phyloP scores from a whole-genome alignment of 805 yeast genomes.

The Ogataea pignaliae region DNA sequence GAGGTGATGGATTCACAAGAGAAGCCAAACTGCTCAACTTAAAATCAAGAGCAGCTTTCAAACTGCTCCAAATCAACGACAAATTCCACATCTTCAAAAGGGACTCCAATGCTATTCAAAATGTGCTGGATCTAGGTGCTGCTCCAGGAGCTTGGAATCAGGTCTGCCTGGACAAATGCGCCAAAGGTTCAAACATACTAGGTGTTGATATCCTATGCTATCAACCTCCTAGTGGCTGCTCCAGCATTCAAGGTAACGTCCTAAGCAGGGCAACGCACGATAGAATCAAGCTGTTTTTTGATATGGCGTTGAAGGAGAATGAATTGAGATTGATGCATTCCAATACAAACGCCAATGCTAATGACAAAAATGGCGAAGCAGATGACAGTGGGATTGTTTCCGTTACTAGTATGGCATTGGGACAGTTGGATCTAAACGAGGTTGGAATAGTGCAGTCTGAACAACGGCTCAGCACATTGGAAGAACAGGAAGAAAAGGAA shows the following conservation, averaged over 20 bases:
- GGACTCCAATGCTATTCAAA: constrained; percentile 4
- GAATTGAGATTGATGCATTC: too few relatives aligned
- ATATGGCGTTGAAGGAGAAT: constrained; percentile 27
- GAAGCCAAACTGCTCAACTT: constrained; percentile 61
- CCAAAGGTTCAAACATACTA: constrained; percentile 50
- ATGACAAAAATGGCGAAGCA: too few relatives aligned
- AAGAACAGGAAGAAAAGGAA: constrained; percentile 4
- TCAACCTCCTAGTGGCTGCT: constrained; percentile 76
- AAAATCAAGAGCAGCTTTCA: constrained; percentile 88
- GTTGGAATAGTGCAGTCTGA: constrained; percentile 13
- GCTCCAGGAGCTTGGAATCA: constrained; percentile 97
- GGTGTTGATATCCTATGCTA: constrained; percentile 83
- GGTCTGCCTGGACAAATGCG: constrained; percentile 57
- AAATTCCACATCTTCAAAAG: constrained; percentile 51
- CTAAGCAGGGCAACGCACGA: constrained; percentile 60
- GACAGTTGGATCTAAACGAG: not conserved
- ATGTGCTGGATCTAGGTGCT: constrained; percentile 81
- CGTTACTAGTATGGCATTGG: not conserved
- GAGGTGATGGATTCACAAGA: constrained; percentile 57
- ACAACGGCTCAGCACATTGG: constrained; percentile 7
- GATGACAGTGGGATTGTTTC: too few relatives aligned
- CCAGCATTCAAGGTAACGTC: constrained; percentile 85
- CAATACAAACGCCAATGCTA: too few relatives aligned
- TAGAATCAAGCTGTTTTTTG: constrained; percentile 47
- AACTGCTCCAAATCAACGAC: constrained; percentile 69